These are phyloP conservation scores for Lathyrus tuberosus DNA, from an alignment of 306 rosid genomes.

Conservation along the genomic window DNA sequence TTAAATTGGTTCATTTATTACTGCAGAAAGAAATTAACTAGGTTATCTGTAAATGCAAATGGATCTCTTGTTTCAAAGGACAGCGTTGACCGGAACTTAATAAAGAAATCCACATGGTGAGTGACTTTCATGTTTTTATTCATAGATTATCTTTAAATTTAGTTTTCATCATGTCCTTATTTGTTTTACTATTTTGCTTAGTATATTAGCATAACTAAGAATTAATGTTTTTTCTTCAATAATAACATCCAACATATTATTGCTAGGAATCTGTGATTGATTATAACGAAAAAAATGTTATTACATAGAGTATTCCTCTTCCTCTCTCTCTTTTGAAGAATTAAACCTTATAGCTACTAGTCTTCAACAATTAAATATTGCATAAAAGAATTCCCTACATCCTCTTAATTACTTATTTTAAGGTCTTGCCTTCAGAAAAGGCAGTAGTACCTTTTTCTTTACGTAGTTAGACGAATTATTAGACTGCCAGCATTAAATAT, in stretches of 20 bases:
- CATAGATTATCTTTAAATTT: constrained; percentile 8
- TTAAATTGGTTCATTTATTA: constrained; percentile 28
- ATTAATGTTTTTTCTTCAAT: not conserved
- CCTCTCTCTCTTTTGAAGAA: constrained; percentile 3
- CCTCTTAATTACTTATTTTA: not conserved
- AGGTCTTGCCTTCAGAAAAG: not conserved
- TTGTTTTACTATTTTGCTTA: not conserved
- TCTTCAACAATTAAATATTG: constrained; percentile 12
- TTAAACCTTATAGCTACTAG: not conserved
- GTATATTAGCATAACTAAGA: not conserved
- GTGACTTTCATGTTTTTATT: constrained; percentile 38
- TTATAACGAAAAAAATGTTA: not conserved
- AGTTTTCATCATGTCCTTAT: not conserved
- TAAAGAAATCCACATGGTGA: constrained; percentile 80
- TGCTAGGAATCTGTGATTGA: not conserved
- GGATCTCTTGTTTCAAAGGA: constrained; percentile 79
- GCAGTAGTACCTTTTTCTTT: no score
- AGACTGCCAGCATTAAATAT: no score
- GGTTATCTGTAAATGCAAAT: constrained; percentile 82
- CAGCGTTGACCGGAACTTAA: constrained; percentile 62
- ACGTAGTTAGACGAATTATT: not conserved
- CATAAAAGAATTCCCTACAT: not conserved
- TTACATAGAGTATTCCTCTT: not conserved
- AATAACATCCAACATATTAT: not conserved
- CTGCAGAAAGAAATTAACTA: constrained; percentile 83